phyloP scores from a whole-genome alignment of 164 flowering plant genomes.

The Vitis labrusca region DNA sequence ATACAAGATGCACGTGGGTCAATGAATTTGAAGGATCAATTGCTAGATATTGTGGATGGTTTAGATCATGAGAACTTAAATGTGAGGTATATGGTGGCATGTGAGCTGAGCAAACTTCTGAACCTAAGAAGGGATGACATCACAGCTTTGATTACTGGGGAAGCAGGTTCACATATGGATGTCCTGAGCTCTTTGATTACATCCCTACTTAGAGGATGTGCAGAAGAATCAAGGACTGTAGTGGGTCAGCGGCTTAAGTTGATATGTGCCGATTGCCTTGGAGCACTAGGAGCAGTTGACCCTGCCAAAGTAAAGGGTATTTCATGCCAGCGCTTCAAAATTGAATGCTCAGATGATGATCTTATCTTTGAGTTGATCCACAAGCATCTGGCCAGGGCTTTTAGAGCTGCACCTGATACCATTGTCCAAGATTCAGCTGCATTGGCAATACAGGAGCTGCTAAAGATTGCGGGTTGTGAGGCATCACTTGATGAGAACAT shows the following conservation, averaged over 20 bases:
- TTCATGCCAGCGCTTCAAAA: constrained; percentile 79
- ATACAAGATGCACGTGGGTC: constrained; percentile 89
- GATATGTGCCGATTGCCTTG: constrained; percentile 97
- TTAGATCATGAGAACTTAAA: constrained; percentile 94
- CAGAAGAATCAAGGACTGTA: constrained; percentile 88
- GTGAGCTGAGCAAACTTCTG: constrained; percentile 84
- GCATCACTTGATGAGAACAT: constrained; percentile 80
- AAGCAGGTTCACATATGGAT: constrained; percentile 64
- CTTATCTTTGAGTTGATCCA: constrained; percentile 94
- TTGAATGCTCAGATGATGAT: constrained; percentile 98
- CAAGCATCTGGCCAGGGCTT: constrained; percentile 95
- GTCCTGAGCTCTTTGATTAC: constrained; percentile 77
- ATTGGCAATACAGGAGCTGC: constrained; percentile 93
- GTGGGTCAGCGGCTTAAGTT: constrained; percentile 91
- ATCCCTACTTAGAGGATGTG: constrained; percentile 88
- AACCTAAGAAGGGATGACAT: constrained; percentile 62
- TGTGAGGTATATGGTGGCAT: constrained; percentile 96
- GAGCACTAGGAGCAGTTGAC: constrained; percentile 95
- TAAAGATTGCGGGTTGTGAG: constrained; percentile 95
- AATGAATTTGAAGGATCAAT: constrained; percentile 80
- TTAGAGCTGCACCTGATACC: constrained; percentile 96
- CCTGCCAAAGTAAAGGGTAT: constrained; percentile 84
- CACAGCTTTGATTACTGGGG: constrained; percentile 62
- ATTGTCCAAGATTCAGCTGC: constrained; percentile 96
- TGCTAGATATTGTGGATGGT: constrained; percentile 78